phyloP scores from a whole-genome alignment of 1,139 yeast genomes.

The Saccharomyces hybrid region DNA sequence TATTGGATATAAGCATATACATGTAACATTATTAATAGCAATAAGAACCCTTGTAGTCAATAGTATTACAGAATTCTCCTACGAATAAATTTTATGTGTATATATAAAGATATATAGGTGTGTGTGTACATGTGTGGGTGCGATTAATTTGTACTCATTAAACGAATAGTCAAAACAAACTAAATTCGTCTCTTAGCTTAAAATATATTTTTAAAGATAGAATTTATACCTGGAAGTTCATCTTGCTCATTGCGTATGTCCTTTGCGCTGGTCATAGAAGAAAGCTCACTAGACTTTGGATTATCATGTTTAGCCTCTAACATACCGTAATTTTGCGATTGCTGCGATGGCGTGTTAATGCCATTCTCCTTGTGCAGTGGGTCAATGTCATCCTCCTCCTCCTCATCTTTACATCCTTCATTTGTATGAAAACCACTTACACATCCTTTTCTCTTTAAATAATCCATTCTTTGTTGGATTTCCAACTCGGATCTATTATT shows the following conservation, averaged over 20 bases:
- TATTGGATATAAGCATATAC: not conserved
- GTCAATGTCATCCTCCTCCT: not conserved
- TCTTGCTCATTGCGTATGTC: not conserved
- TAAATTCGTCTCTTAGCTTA: conserved; percentile 1
- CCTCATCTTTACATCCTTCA: not conserved
- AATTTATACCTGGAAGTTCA: conserved; percentile 23
- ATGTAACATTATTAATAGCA: not conserved
- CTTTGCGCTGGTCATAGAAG: not conserved
- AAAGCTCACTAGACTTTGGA: not conserved
- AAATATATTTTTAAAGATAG: conserved; percentile 20
- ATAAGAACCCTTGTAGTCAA: not conserved
- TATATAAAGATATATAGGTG: not conserved
- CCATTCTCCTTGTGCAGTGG: not conserved
- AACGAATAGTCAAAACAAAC: not conserved
- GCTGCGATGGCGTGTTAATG: not conserved
- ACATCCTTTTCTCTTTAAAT: conserved; percentile 34
- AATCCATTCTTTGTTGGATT: conserved; percentile 55
- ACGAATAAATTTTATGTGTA: not conserved
- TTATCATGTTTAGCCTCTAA: not conserved
- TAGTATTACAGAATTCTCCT: not conserved
- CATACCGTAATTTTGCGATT: not conserved
- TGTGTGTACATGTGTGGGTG: not conserved
- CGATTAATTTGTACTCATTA: not conserved
- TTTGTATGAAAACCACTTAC: conserved; percentile 6
- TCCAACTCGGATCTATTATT: conserved; percentile 61